Conservation (phyloP, 176 grass and related monocot genomes). For the Oryza coarctata region DNA sequence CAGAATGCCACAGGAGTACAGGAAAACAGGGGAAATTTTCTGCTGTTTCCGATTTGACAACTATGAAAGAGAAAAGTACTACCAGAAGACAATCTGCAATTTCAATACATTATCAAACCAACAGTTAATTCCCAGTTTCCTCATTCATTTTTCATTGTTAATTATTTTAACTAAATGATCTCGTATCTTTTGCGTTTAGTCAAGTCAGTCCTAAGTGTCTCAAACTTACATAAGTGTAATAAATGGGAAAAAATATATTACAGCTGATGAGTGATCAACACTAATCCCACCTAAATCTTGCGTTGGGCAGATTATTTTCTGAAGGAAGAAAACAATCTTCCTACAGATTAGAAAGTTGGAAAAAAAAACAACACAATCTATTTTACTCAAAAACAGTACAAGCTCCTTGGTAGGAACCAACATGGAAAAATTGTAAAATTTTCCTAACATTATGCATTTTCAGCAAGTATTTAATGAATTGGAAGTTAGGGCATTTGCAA, state of each 20-base stretch:
- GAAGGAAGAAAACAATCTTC: not conserved
- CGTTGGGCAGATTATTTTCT: not conserved
- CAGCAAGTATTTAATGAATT: not conserved
- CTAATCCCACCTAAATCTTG: not conserved
- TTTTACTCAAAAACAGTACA: not conserved
- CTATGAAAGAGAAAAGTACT: not conserved
- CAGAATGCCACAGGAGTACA: not conserved
- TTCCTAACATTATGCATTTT: not conserved
- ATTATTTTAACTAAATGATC: not conserved
- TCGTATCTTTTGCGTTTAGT: not conserved
- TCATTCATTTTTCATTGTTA: not conserved
- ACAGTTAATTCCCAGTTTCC: not conserved
- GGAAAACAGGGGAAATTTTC: not conserved
- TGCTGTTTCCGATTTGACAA: not conserved
- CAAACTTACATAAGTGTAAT: not conserved
- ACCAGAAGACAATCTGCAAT: not conserved
- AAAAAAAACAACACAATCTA: not conserved
- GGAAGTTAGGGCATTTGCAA: not conserved
- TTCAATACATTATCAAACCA: not conserved
- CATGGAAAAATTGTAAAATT: not conserved
- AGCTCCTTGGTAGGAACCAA: not conserved
- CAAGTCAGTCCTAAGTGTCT: not conserved
- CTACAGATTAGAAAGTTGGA: not conserved
- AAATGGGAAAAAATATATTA: not conserved
- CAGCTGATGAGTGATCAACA: not conserved